Evolutionary conservation across 768 basidiomycete species (phyloP), one percentile per base, ranked within the genome.

Genomic region (Agrocybe chaxingu): DNA sequence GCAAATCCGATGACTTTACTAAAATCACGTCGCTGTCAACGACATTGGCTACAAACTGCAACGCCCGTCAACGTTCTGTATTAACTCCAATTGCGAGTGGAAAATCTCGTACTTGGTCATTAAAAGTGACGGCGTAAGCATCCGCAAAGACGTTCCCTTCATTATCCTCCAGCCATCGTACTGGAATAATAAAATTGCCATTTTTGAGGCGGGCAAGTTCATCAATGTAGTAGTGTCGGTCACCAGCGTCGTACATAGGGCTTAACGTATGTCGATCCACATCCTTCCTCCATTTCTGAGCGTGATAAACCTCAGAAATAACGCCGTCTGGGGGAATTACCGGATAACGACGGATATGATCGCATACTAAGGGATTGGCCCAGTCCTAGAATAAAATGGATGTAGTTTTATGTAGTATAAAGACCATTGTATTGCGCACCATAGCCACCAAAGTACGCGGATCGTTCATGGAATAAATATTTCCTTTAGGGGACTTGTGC

Each of bases 381-480:
- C 65, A 71, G 44, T 70, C 67, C 66, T 70, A 44, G 2, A 12
- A 42, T 45, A 18, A 8, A 42, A 19, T n/a, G 19, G 30, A 41
- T 29, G 32, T 52, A 19, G 39, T 44, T 19, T 35, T 31, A 13
- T 39, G 30, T 31, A 35, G 4, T 31, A 8, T 37, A 38, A 35
- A 30, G 3, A 47, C 12, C 42, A 8, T 19, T 32, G 13, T 30
- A 48, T 12, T n/a, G 33, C 55, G 52, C 40, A 68, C 64, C 50
- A 62, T 65, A 37, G 63, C 60, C 16, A 70, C 53, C 8, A 65
- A 32, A 16, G 53, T 39, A 9, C 53, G 36, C 7, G 59, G 55
- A 53, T 66, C 63, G 51, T 70, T 70, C 49, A 69, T 55, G 4
- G 56, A 71, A 45, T 58, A 71, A 0, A 44, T 29, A 52, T 69